Evolutionary conservation across 139 green algal genomes (phyloP), one percentile per base, ranked within the genome.

Genomic region (Gonium pectorale): DNA sequence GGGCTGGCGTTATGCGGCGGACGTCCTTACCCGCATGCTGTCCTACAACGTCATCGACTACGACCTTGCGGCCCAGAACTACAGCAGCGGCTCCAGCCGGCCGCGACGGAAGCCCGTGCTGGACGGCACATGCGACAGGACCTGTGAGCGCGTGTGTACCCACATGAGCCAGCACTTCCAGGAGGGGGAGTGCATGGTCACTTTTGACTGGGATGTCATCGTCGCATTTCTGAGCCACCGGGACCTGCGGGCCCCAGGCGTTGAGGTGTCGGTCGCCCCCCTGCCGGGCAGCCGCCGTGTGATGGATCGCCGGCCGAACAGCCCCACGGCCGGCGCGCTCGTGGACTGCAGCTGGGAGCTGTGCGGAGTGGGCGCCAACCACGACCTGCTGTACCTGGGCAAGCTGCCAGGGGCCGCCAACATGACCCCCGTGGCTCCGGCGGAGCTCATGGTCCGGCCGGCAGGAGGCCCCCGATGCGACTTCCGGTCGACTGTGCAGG

Each of bases 381-480:
- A 82, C n/a, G 75, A 82, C 59, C 21, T 59, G n/a, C 59, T 82
- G 29, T 82, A 72, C 75, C 59, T 82, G 49, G 22, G 46, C 19
- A 19, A 4, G 70, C 33, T 33, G 6, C 46, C 70, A 17, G 17
- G 29, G 1, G 3, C 0, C 31, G 70, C 46, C 6, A 27, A n/a
- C n/a, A n/a, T n/a, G n/a, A n/a, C n/a, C n/a, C n/a, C n/a, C n/a
- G n/a, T n/a, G n/a, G 56, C 56, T 9, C 17, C 56, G 56, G 56
- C n/a, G 56, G 15, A 33, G 24, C 24, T 64, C 15, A 5, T 64
- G n/a, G n/a, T n/a, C n/a, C n/a, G n/a, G n/a, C n/a, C n/a, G n/a
- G 13, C 13, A 13, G 13, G 49, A 56, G 13, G 17, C 13, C 49
- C 17, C 13, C 49, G 49, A 56, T 17, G 49, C 17, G n/a, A n/a